Percentiles rank a stretch among this genome's conserved stretches.
These are phyloP conservation scores for Zasmidium cellare DNA, from an alignment of 2,329 filamentous ascomycete species.

Conservation along the genomic window DNA sequence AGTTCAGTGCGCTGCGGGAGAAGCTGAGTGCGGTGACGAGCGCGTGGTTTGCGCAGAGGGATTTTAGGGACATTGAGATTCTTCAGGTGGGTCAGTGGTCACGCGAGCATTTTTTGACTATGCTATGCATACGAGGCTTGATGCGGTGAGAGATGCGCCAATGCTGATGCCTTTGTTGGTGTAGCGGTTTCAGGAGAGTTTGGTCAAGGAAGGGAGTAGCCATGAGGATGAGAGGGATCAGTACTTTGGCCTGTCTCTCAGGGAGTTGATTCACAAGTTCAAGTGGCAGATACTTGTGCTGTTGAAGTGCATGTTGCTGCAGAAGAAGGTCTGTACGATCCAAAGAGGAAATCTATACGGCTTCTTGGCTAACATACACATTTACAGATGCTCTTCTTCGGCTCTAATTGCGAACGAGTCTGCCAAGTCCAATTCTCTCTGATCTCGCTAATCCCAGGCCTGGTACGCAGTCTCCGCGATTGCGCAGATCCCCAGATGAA, in stretches of 20 bases:
- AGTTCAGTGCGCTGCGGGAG: constrained; percentile 87
- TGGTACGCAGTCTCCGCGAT: constrained; percentile 89
- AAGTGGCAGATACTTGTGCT: constrained; percentile 91
- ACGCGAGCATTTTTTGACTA: constrained; percentile 1
- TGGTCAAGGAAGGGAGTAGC: constrained; percentile 59
- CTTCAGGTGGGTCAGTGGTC: constrained; percentile 54
- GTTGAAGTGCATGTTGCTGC: constrained; percentile 88
- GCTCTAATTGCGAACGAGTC: constrained; percentile 88
- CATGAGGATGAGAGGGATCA: constrained; percentile 77
- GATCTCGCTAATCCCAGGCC: constrained; percentile 88
- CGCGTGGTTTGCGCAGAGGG: constrained; percentile 94
- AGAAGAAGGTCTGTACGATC: constrained; percentile 82
- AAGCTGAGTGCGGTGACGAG: constrained; percentile 86
- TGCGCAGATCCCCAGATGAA: constrained; percentile 93
- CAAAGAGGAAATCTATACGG: neutral
- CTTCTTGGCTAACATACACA: constrained; percentile 12
- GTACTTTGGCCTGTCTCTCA: constrained; percentile 66
- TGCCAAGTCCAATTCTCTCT: constrained; percentile 99
- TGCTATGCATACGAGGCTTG: constrained; percentile 1
- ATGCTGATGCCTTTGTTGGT: constrained; percentile 19
- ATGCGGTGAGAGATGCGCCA: neutral
- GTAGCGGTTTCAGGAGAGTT: constrained; percentile 83
- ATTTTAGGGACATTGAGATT: constrained; percentile 91
- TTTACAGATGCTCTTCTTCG: constrained; percentile 94
- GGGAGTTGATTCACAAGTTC: constrained; percentile 92